Evolutionary conservation across 139 green algal species (phyloP).

Genomic region (Picochlorum sp.): DNA sequence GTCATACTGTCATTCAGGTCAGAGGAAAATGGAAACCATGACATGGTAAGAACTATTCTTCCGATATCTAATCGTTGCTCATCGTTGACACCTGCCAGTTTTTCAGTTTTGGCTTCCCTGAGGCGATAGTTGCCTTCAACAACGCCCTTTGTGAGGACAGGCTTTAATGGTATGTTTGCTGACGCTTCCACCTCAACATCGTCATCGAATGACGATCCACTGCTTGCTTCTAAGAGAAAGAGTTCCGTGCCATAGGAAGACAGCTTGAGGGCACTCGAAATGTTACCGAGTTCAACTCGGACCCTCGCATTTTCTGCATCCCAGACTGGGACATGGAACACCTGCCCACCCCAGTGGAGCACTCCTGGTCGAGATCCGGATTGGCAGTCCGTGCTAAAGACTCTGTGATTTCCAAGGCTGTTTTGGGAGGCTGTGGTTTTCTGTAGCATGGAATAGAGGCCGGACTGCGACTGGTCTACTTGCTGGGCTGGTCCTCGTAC

Average conservation of each 20-base stretch:
- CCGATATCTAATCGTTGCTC: slow-evolving; percentile 18
- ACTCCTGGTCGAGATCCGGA: slow-evolving; percentile 11
- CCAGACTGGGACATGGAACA: slow-evolving; percentile 22
- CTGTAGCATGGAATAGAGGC: not conserved
- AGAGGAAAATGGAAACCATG: slow-evolving; percentile 17
- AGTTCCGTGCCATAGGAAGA: slow-evolving; percentile 17
- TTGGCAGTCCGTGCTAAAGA: slow-evolving; percentile 18
- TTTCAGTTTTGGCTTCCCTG: slow-evolving; percentile 10
- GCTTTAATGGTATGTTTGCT: slow-evolving; percentile 11
- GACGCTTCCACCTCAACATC: slow-evolving; percentile 18
- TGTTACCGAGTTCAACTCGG: slow-evolving; percentile 20
- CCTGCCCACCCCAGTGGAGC: slow-evolving; percentile 22
- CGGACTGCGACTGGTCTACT: not conserved
- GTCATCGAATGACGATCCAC: slow-evolving; percentile 7
- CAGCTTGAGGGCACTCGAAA: not conserved
- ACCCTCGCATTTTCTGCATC: not conserved
- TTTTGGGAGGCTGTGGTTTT: not conserved
- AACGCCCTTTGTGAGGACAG: not conserved
- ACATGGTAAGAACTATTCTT: slow-evolving; percentile 6
- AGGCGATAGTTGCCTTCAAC: slow-evolving; percentile 10
- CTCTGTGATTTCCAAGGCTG: slow-evolving; percentile 1
- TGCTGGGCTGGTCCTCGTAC: no score
- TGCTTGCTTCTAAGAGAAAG: slow-evolving; percentile 22
- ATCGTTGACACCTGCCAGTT: not conserved
- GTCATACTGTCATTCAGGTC: not conserved